Conservation (phyloP, 768 basidiomycete species). For the Rubroboletus satanas region DNA sequence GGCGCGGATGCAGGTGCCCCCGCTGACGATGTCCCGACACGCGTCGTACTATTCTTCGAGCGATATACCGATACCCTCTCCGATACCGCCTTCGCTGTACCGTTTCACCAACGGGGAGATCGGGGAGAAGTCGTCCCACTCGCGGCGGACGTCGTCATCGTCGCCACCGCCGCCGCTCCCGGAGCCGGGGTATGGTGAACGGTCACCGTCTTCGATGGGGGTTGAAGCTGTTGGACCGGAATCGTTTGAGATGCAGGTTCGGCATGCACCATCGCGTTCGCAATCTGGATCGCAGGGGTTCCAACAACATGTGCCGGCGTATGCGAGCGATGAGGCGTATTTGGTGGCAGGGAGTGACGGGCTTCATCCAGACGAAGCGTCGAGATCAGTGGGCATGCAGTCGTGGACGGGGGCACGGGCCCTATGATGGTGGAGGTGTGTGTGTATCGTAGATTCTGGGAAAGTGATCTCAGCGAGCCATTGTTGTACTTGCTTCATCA, state of each 20-base stretch:
- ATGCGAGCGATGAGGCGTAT: not conserved
- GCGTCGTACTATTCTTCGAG: conserved; percentile 60
- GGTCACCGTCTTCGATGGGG: not conserved
- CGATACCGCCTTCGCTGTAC: conserved; percentile 50
- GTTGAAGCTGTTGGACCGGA: conserved; percentile 11
- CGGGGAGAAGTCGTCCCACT: conserved; percentile 29
- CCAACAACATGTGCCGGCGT: not conserved
- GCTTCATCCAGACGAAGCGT: not conserved
- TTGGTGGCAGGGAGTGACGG: not conserved
- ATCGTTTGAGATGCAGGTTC: conserved; percentile 39
- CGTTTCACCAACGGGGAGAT: conserved; percentile 44
- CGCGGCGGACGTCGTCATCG: not conserved
- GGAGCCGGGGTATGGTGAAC: not conserved
- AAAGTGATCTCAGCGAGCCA: conserved; percentile 8
- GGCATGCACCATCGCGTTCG: conserved; percentile 18
- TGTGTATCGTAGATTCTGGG: conserved; percentile 21
- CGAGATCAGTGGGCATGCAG: conserved; percentile 9
- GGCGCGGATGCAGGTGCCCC: conserved; percentile 20
- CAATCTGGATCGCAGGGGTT: conserved; percentile 10
- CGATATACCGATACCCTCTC: conserved; percentile 52
- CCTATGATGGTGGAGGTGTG: conserved; percentile 1
- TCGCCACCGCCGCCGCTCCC: conserved; percentile 9
- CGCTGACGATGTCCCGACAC: conserved; percentile 40
- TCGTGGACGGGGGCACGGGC: conserved; percentile 23
- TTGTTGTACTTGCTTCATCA: conserved; percentile 27